Evolutionary conservation across 345 rosid species (phyloP).

Genomic region (Citrus medica): DNA sequence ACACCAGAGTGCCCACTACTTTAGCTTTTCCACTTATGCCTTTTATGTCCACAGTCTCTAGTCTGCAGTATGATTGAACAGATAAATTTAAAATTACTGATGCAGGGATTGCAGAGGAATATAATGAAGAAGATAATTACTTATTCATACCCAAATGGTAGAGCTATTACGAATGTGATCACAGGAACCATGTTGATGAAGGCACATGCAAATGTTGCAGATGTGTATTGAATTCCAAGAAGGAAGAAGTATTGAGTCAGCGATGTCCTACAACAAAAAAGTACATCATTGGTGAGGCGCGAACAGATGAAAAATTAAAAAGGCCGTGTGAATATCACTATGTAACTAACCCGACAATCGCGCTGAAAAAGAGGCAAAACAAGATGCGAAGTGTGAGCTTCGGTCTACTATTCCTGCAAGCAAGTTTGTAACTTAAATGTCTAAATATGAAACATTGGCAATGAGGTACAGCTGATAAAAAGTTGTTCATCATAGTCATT

Average conservation of each 20-base stretch:
- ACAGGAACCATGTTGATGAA: slow-evolving; percentile 67
- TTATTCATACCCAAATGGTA: slow-evolving; percentile 50
- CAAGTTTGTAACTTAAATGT: not conserved
- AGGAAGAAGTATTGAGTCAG: slow-evolving; percentile 60
- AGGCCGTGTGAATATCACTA: slow-evolving; percentile 9
- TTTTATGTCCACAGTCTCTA: slow-evolving; percentile 40
- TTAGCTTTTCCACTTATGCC: slow-evolving; percentile 42
- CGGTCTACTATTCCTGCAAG: slow-evolving; percentile 52
- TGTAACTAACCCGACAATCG: slow-evolving; percentile 51
- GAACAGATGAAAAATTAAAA: not conserved
- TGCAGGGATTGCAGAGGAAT: not conserved
- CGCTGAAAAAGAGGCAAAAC: slow-evolving; percentile 54
- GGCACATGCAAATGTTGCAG: slow-evolving; percentile 63
- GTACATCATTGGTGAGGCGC: not conserved
- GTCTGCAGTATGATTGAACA: slow-evolving; percentile 28
- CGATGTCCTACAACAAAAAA: slow-evolving; percentile 40
- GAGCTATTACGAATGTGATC: slow-evolving; percentile 53
- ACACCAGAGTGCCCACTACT: slow-evolving; percentile 36
- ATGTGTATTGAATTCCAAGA: slow-evolving; percentile 56
- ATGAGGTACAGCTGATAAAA: no score
- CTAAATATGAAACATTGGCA: not conserved
- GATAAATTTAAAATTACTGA: not conserved
- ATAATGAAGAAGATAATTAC: not conserved
- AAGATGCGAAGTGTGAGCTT: slow-evolving; percentile 50
- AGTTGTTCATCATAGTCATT: no score